Conservation (phyloP, 345 rosid species). For the Syzygium aqueum region DNA sequence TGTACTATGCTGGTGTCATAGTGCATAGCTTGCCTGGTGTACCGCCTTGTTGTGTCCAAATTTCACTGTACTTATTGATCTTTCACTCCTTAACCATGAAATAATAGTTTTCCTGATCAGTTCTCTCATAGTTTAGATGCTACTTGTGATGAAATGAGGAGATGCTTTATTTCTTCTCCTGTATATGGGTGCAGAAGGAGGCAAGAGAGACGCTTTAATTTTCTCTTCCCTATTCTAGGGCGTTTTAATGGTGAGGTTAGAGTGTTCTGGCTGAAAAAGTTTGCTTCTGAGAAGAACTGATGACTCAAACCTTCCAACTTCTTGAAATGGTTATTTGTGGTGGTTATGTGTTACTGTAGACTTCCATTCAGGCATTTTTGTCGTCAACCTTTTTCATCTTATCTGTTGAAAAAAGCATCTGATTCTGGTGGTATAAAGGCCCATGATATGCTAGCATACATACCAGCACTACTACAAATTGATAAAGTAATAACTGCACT, state of each 20-base stretch:
- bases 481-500: not conserved
- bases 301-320: not conserved
- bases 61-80: not conserved
- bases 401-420: not conserved
- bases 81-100: not conserved
- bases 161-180: not conserved
- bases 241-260: not conserved
- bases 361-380: fast-evolving
- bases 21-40: not conserved
- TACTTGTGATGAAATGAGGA: not conserved
- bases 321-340: not conserved
- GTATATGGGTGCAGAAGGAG: not conserved
- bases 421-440: not conserved
- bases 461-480: not conserved
- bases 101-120: not conserved
- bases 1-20: not conserved
- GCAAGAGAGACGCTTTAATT: not conserved
- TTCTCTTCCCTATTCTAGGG: not conserved
- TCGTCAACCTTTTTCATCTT: not conserved
- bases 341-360: not conserved
- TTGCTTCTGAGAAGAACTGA: not conserved
- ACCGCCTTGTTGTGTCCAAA: not conserved
- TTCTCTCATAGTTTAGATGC: not conserved
- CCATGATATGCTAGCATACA: not conserved
- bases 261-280: not conserved